Evolutionary conservation across 192 early-diverging fungal species (phyloP).

Genomic region (Lobosporangium transversale): DNA sequence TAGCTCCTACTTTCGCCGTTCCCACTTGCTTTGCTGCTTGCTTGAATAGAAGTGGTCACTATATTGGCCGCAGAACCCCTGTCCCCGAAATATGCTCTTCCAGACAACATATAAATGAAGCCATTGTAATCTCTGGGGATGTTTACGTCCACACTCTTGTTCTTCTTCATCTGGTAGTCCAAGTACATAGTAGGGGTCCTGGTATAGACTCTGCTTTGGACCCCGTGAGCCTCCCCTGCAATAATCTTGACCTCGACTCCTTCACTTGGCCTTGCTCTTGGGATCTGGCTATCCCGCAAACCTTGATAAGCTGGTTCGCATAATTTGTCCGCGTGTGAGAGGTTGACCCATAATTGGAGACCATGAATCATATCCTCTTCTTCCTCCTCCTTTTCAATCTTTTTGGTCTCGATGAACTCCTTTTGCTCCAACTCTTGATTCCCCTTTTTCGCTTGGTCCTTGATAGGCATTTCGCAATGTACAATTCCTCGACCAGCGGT

Average conservation of each 20-base stretch:
- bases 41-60: no score
- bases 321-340: slow-evolving; percentile 78
- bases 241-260: slow-evolving; percentile 82
- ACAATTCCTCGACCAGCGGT: slow-evolving; percentile 78
- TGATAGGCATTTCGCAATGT: slow-evolving; percentile 78
- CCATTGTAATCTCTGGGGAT: slow-evolving; percentile 67
- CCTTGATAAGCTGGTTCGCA: slow-evolving; percentile 78
- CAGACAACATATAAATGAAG: slow-evolving; percentile 72
- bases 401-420: no score
- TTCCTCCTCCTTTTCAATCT: background rate
- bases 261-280: slow-evolving; percentile 61
- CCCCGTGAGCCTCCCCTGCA: slow-evolving; percentile 82
- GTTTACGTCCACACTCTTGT: slow-evolving; percentile 61
- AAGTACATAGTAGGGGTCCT: slow-evolving; percentile 84
- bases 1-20: background rate
- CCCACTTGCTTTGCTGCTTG: no score
- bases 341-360: slow-evolving; percentile 84
- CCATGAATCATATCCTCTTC: slow-evolving; percentile 45
- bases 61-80: no score
- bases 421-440: slow-evolving; percentile 41
- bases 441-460: slow-evolving; percentile 43
- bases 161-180: slow-evolving; percentile 73
- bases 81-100: slow-evolving; percentile 63
- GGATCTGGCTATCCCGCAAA: slow-evolving; percentile 70
- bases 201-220: slow-evolving; percentile 75